Base-by-base conservation (phyloP, 139 green algal species). In the Astrephomene gubernaculifera region DNA sequence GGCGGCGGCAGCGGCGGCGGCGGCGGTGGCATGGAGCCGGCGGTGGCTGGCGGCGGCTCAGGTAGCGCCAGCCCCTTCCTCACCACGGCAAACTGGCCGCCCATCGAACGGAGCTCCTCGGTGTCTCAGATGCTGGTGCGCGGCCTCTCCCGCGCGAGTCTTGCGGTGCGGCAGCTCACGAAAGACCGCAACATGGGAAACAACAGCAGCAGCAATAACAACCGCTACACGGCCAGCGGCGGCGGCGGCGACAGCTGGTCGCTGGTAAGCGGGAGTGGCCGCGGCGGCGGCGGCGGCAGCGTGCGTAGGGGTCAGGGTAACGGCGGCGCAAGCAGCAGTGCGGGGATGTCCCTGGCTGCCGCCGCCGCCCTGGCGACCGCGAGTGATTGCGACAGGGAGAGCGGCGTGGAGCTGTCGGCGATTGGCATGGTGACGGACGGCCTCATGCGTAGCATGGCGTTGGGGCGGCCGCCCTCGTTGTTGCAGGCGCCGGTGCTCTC, bases 361-460 rank as follows among this genome's bases (percentile, higher is more conserved):
- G 43, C 70, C 29, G 41, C 31, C 27, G 41, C 43, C n/a, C 9
- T 57, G 10, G 27, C 61, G 43, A 29, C 43, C 27, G 70, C 12
- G 43, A 61, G 70, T 25, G 70, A 78, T 29, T 1, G 27, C 25
- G 70, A 78, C n/a, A 27, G 19, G 1, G 43, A 78, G 25, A 78
- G 54, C 73, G 73, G 73, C 24, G 31, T 61, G 36, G 73, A 81
- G 73, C 74, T 82, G 54, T 82, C 74, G 54, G 74, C 74, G 2
- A 31, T 71, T 1, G 74, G 74, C 54, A 82, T 82, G 33, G 25
- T 81, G 6, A 22, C 43, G 27, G 70, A 78, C 14, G 70, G 43
- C 24, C 19, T n/a, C 57, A 14, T 65, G 19, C 17, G 24, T 14
- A 65, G 6, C 19, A 65, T 65, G 57, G 9, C 49, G 49, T 12